Percentiles rank a stretch among this genome's conserved stretches.
phyloP scores from a whole-genome alignment of 768 basidiomycete species.

The Mycena venus region DNA sequence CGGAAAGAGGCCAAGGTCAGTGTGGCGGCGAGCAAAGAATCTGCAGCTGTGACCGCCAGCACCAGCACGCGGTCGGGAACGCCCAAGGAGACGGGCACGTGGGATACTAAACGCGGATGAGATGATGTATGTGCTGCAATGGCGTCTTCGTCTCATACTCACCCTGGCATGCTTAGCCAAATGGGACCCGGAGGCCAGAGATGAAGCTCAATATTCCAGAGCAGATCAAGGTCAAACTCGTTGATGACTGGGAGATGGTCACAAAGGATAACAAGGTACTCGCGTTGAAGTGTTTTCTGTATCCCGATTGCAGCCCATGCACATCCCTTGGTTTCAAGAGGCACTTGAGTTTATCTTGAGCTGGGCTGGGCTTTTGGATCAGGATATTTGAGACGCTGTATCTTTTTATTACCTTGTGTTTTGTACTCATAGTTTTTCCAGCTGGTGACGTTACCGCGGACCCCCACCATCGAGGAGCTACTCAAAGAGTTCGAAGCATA shows the following conservation, averaged over 20 bases:
- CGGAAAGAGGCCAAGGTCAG: conserved; percentile 36
- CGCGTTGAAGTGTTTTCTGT: background rate
- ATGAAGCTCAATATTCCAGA: conserved; percentile 94
- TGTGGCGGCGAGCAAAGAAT: conserved; percentile 40
- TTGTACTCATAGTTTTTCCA: conserved; percentile 46
- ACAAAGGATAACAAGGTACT: conserved; percentile 93
- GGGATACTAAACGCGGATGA: conserved; percentile 78
- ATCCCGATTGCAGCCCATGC: background rate
- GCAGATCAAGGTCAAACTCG: conserved; percentile 86
- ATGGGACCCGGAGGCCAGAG: conserved; percentile 86
- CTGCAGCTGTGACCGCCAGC: conserved; percentile 40
- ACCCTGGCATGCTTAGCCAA: conserved; percentile 44
- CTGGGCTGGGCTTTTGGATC: no score
- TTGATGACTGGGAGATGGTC: conserved; percentile 98
- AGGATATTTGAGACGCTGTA: background rate
- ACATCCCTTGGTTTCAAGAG: no score
- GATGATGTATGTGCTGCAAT: conserved; percentile 70
- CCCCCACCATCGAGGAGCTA: conserved; percentile 82
- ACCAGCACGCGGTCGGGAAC: conserved; percentile 40
- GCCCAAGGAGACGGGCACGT: conserved; percentile 69
- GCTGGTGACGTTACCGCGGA: conserved; percentile 88
- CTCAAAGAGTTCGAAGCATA: conserved; percentile 83
- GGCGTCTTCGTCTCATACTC: background rate
- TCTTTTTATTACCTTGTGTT: background rate
- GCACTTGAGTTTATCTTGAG: no score